phyloP scores from a whole-genome alignment of 1,284 basidiomycete genomes.

The Papiliotrema flavescens region DNA sequence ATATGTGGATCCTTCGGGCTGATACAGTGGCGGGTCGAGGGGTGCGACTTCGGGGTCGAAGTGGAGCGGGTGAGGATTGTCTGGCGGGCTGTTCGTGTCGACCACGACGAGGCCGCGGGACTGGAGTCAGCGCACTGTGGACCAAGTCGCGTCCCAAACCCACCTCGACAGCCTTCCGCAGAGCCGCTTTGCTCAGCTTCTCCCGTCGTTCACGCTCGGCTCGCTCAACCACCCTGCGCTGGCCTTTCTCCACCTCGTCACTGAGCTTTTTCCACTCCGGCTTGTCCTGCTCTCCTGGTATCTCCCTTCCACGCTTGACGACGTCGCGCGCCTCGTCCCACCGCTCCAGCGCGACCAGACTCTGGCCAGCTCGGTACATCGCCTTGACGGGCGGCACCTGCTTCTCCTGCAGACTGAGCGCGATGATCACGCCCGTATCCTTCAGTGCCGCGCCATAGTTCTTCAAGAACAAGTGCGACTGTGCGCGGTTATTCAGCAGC shows the following conservation, averaged over 20 bases:
- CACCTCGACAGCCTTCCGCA: slow-evolving; percentile 30
- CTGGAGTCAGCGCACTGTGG: slow-evolving; percentile 2
- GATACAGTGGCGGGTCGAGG: slow-evolving; percentile 16
- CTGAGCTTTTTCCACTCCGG: slow-evolving; percentile 21
- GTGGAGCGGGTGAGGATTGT: slow-evolving; percentile 55
- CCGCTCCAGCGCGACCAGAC: slow-evolving; percentile 67
- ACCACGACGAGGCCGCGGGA: slow-evolving; percentile 37
- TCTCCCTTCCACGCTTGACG: slow-evolving; percentile 54
- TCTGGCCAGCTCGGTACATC: slow-evolving; percentile 73
- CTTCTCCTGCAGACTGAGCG: slow-evolving; percentile 53
- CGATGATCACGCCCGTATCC: slow-evolving; percentile 74
- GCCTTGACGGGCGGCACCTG: slow-evolving; percentile 64
- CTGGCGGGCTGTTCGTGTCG: slow-evolving; percentile 52
- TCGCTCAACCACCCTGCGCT: slow-evolving; percentile 25
- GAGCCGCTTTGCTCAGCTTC: slow-evolving; percentile 26
- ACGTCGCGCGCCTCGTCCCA: slow-evolving; percentile 76
- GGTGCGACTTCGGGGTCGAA: slow-evolving; percentile 51
- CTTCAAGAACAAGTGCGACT: slow-evolving; percentile 85
- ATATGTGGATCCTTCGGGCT: slow-evolving; percentile 47
- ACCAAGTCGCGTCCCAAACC: slow-evolving; percentile 1
- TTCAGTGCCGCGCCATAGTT: slow-evolving; percentile 80
- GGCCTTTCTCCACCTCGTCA: slow-evolving; percentile 29
- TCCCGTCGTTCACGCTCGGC: slow-evolving; percentile 37
- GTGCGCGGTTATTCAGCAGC: slow-evolving; percentile 83
- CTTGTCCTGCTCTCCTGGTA: slow-evolving; percentile 25